phyloP scores from a whole-genome alignment of 2,329 filamentous ascomycete species.

The Apiospora marii region DNA sequence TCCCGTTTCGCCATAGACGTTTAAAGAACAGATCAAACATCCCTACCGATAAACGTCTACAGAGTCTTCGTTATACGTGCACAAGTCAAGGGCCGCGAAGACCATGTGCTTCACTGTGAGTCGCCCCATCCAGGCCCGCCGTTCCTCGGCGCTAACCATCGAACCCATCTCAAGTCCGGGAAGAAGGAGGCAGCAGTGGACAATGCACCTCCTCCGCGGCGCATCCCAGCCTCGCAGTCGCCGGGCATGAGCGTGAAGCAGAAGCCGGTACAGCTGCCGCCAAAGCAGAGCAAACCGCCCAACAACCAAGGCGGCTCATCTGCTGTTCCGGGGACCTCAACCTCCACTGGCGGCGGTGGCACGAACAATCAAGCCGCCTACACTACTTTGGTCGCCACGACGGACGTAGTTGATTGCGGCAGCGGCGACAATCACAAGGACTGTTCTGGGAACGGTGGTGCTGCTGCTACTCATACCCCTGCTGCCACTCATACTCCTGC shows the following conservation, averaged over 20 bases:
- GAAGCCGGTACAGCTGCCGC: not conserved
- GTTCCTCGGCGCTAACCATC: no score
- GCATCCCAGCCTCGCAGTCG: not conserved
- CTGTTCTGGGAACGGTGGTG: no score
- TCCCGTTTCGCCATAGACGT: not conserved
- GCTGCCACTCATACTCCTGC: no score
- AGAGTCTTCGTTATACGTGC: no score
- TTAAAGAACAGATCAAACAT: not conserved
- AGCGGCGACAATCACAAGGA: no score
- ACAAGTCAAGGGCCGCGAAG: not conserved
- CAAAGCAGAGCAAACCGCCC: no score
- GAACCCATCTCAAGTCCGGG: not conserved
- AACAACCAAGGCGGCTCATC: no score
- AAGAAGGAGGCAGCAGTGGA: not conserved
- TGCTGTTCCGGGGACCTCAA: no score
- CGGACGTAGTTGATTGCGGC: no score
- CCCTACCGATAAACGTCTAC: not conserved
- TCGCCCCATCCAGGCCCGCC: not conserved
- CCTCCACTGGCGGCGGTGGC: not conserved
- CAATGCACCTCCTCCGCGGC: not conserved
- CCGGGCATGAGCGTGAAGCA: not conserved
- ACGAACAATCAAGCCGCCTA: no score
- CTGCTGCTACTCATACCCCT: no score
- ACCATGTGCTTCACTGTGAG: constrained; percentile 3
- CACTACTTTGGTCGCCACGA: no score